These are phyloP conservation scores for Salix udensis DNA, from an alignment of 345 rosid genomes.

Conservation along the genomic window DNA sequence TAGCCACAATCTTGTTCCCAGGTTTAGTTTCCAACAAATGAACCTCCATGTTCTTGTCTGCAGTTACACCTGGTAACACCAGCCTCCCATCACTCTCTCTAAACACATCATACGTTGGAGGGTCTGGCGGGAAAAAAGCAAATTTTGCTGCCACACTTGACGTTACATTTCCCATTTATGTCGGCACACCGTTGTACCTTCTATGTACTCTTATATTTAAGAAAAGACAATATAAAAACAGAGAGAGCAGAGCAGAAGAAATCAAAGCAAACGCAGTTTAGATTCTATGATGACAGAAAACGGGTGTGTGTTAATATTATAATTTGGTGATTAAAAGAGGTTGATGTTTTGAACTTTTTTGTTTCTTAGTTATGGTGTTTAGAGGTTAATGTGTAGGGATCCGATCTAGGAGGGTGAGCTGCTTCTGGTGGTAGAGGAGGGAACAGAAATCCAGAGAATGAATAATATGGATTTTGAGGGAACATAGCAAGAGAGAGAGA, in stretches of 20 bases:
- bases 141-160: conserved; percentile 93
- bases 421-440: conserved; percentile 12
- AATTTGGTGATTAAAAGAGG: not conserved
- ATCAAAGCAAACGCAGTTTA: conserved; percentile 7
- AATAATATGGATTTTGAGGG: conserved; percentile 8
- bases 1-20: conserved; percentile 80
- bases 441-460: conserved; percentile 26
- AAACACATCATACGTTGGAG: conserved; percentile 71
- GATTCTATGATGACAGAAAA: not conserved
- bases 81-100: conserved; percentile 61
- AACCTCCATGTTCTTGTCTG: conserved; percentile 77
- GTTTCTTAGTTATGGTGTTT: not conserved
- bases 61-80: conserved; percentile 57
- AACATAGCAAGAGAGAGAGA: not conserved
- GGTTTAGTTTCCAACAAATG: conserved; percentile 71
- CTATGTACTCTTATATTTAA: not conserved
- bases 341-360: not conserved
- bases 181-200: not conserved
- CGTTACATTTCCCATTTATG: conserved; percentile 85
- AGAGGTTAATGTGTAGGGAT: conserved; percentile 32
- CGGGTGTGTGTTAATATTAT: not conserved
- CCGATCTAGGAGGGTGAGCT: conserved; percentile 55
- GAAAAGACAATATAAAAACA: not conserved
- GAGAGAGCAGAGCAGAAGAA: not conserved
- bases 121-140: conserved; percentile 97